phyloP scores from a whole-genome alignment of 345 rosid genomes.

The Citrus sp. region DNA sequence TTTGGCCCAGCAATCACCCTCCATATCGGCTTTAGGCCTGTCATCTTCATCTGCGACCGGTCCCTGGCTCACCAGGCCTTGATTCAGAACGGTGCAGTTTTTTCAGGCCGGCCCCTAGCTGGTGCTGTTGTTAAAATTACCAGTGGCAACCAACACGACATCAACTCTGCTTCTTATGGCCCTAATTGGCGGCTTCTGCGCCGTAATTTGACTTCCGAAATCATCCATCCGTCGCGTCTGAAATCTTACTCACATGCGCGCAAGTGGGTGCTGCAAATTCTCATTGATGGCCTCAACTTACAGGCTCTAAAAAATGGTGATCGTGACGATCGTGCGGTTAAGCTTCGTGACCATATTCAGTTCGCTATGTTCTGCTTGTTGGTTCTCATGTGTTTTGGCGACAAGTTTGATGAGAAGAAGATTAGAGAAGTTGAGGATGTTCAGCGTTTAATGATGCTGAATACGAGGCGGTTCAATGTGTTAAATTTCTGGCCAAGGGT shows the following conservation, averaged over 20 bases:
- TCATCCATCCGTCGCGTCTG: background rate
- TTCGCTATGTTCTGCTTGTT: background rate
- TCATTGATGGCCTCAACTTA: background rate
- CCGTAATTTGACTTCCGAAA: background rate
- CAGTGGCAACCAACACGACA: background rate
- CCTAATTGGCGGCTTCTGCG: constrained; percentile 1
- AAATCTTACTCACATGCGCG: background rate
- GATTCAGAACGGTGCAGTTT: background rate
- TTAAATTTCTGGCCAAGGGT: background rate
- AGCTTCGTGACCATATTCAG: background rate
- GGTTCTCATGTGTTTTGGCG: background rate
- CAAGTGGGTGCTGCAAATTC: constrained; percentile 15
- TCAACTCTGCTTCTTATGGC: background rate
- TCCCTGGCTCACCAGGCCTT: background rate
- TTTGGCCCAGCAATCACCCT: background rate
- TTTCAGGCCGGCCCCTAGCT: background rate
- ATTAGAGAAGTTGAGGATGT: background rate
- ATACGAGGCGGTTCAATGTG: background rate
- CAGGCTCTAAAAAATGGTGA: background rate
- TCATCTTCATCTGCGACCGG: background rate
- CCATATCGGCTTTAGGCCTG: background rate
- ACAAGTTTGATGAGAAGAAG: background rate
- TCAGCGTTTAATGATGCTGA: background rate
- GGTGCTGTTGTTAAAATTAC: background rate
- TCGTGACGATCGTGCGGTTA: background rate